Evolutionary conservation across 148 eudicot species (phyloP).

Genomic region (Beta vulgaris): DNA sequence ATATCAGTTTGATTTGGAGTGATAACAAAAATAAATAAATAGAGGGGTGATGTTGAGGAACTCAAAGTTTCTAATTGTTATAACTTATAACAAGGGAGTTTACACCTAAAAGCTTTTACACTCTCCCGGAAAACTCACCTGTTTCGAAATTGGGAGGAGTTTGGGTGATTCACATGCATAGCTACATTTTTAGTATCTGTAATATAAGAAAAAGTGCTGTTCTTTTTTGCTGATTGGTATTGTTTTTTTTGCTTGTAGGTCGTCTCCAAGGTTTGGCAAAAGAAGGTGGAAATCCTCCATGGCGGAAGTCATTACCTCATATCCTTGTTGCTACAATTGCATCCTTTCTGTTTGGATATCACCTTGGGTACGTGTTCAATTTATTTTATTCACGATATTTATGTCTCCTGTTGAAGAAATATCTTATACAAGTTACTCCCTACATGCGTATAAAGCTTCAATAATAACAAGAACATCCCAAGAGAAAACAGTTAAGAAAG

Average conservation of each 20-base stretch:
- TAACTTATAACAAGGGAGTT: no score
- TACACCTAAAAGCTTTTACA: no score
- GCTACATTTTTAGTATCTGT: no score
- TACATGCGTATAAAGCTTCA: neutral
- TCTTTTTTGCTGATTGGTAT: neutral
- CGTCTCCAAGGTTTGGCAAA: constrained; percentile 42
- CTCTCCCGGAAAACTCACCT: no score
- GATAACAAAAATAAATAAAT: no score
- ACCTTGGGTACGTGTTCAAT: constrained; percentile 62
- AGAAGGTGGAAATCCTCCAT: constrained; percentile 59
- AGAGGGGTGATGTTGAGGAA: no score
- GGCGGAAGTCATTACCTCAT: constrained; percentile 77
- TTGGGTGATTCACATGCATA: no score
- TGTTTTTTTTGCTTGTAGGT: constrained; percentile 31
- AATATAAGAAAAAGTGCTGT: no score
- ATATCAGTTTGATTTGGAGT: no score
- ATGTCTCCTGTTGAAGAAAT: neutral
- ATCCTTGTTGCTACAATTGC: constrained; percentile 71
- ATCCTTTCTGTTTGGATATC: constrained; percentile 81
- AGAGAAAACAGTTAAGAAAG: neutral
- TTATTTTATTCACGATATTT: neutral
- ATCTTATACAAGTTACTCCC: neutral
- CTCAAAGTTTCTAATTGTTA: no score
- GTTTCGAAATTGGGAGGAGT: no score
- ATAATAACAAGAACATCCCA: neutral